Conservation (phyloP, 345 rosid genomes). For the Syzygium jambos region DNA sequence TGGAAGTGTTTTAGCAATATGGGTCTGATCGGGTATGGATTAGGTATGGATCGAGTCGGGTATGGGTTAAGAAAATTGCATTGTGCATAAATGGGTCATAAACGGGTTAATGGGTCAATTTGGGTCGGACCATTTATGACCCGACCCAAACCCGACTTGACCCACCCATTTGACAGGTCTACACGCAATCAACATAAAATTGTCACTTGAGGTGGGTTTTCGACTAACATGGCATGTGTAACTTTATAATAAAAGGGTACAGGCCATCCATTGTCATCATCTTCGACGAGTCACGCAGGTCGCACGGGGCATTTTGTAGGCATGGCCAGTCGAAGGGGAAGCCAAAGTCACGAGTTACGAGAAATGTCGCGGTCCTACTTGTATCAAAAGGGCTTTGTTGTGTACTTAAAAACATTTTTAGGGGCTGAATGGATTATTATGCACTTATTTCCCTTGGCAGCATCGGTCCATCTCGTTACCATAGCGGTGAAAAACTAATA, state of each 20-base stretch:
- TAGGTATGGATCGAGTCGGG: no score
- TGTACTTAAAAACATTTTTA: not conserved
- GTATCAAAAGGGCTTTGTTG: not conserved
- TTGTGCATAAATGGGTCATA: no score
- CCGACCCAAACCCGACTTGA: no score
- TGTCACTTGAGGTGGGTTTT: not conserved
- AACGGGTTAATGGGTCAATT: no score
- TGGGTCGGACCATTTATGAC: no score
- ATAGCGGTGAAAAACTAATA: not conserved
- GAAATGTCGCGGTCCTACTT: not conserved
- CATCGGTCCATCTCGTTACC: not conserved
- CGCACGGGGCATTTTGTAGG: rapidly evolving
- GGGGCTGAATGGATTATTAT: not conserved
- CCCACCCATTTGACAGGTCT: no score
- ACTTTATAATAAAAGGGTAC: not conserved
- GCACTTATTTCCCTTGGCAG: not conserved
- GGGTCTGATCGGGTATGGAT: no score
- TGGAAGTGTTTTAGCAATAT: no score
- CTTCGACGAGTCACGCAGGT: not conserved
- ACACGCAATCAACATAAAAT: not conserved
- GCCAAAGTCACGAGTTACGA: not conserved
- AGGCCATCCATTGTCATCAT: not conserved
- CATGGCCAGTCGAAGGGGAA: not conserved
- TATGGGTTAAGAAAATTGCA: no score
- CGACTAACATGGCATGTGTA: not conserved